Conservation (phyloP, 2,329 filamentous ascomycete genomes). For the Aspergillus sp. region DNA sequence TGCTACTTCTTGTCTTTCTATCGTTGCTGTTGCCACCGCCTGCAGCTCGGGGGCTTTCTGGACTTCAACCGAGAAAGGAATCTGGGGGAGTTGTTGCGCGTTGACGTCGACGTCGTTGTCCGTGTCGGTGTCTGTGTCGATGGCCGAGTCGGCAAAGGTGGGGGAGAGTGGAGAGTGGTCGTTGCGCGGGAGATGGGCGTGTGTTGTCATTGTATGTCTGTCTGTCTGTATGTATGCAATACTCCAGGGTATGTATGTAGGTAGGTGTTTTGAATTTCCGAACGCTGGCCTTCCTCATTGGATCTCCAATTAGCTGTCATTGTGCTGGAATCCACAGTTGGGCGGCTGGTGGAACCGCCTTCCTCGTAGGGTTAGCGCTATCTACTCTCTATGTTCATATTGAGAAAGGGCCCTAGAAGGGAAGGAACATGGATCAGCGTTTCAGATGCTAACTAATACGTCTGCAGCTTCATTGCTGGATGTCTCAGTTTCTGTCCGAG, state of each 20-base stretch:
- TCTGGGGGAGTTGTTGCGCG: background rate
- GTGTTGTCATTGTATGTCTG: background rate
- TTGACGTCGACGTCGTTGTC: background rate
- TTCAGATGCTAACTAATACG: too few relatives aligned
- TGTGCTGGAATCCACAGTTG: too few relatives aligned
- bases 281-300: background rate
- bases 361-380: too few relatives aligned
- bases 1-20: background rate
- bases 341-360: too few relatives aligned
- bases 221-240: background rate
- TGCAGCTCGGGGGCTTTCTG: too few relatives aligned
- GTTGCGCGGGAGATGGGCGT: background rate
- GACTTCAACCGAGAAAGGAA: background rate
- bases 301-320: too few relatives aligned
- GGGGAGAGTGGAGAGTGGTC: constrained; percentile 1
- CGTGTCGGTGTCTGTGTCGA: background rate
- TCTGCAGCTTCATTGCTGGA: too few relatives aligned
- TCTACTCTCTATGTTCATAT: too few relatives aligned
- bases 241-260: background rate
- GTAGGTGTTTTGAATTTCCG: background rate
- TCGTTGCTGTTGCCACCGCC: background rate
- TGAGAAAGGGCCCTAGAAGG: too few relatives aligned
- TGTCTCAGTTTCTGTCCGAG: too few relatives aligned
- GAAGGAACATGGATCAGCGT: too few relatives aligned
- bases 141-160: background rate